A percentile compares a stretch with the other conserved stretches of the same genome.
phyloP scores from a whole-genome alignment of 2,329 filamentous ascomycete genomes.

The Cladophialophora chaetospira region DNA sequence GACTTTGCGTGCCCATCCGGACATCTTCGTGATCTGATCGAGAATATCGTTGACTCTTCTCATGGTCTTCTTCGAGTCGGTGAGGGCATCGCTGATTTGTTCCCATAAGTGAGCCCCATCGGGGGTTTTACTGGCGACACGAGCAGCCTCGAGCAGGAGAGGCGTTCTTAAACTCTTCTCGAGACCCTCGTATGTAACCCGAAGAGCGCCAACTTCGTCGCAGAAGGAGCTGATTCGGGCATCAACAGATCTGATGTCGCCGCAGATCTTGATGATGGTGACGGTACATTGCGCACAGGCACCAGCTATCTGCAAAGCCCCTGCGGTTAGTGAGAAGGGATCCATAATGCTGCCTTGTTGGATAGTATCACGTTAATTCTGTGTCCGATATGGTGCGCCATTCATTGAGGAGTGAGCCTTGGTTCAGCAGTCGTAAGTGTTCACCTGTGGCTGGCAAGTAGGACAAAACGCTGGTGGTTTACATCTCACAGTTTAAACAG shows the following conservation, averaged over 20 bases:
- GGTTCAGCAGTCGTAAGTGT: background rate
- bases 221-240: constrained; percentile 28
- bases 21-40: constrained; percentile 21
- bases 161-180: constrained; percentile 27
- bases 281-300: constrained; percentile 27
- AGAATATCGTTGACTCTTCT: constrained; percentile 28
- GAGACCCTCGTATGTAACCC: constrained; percentile 28
- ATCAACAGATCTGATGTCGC: constrained; percentile 29
- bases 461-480: background rate
- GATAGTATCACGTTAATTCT: background rate
- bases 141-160: constrained; percentile 28
- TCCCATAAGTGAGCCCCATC: constrained; percentile 30
- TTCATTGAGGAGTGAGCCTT: background rate
- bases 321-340: constrained; percentile 22
- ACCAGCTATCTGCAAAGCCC: constrained; percentile 27
- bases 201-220: constrained; percentile 28
- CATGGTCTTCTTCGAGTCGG: constrained; percentile 29
- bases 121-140: constrained; percentile 26
- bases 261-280: constrained; percentile 31
- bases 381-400: background rate
- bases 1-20: constrained; percentile 23
- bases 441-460: background rate
- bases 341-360: constrained; percentile 18
- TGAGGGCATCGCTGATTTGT: constrained; percentile 25
- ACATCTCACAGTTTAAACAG: background rate